Evolutionary conservation across 352 stramenopile genomes (phyloP), one percentile per base, ranked within the genome.

Genomic region (Globisporangium perplexum): DNA sequence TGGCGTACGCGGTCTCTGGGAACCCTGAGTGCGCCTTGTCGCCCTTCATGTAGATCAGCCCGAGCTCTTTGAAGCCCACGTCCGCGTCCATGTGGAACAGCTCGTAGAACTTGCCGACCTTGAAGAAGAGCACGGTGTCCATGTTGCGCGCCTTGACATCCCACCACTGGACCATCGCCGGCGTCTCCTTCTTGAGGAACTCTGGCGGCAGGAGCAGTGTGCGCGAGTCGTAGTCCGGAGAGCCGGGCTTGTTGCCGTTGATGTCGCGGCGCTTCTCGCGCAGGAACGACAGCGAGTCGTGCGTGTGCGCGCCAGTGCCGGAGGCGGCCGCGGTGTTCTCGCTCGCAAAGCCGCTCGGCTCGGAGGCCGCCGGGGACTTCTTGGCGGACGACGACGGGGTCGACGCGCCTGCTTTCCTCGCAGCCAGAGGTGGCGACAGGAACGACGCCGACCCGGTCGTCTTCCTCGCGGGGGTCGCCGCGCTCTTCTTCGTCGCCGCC

Each of bases 41-140:
- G 11, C 94, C 96, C 73, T 99, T 99, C 97, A 99, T 99, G 72
- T 99, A 99, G 50, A 97, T 96, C 35, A 99, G 73, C 31, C 95
- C 88, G 14, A 98, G 69, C 46, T 98, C 88, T 53, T 95, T 86
- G 45, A 99, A 97, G 41, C 90, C 96, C 24, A 99, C 75, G 69
- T 99, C 97, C 0, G 98, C 96, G 69, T 99, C 98, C 87, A 98
- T 98, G 76, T 99, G 97, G 55, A 93, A 94, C 26, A 96, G 66
- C 70, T 98, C 94, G 69, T 98, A 98, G 54, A 99, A 98, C 69
- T 98, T 98, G 50, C 95, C 95, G 33, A 97, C 97, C 69, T 99
- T 99, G 79, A 99, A 99, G 53, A 99, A 97, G 1, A 99, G 72
- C 2, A 99, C 82, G 2, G 93, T 98, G 70, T 99, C 97, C 76